These are phyloP conservation scores for Xylariomycetidae sp. DNA, from an alignment of 2,329 filamentous ascomycete species.

Conservation along the genomic window DNA sequence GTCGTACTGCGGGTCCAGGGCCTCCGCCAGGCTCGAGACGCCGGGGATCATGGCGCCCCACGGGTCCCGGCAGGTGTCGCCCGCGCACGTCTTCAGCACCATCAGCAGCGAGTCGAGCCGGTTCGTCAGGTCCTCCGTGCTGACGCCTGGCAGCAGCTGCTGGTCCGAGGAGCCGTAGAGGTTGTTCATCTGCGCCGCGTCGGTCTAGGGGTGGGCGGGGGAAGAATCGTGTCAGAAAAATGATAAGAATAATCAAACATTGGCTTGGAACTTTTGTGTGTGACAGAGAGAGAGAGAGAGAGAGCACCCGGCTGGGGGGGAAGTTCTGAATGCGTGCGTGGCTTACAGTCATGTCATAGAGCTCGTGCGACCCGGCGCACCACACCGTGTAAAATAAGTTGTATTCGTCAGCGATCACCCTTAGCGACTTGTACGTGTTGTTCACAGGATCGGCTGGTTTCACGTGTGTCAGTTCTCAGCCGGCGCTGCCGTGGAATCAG, in stretches of 20 bases:
- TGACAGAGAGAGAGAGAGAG: no score
- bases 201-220: slow-evolving; percentile 15
- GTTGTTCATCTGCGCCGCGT: slow-evolving; percentile 23
- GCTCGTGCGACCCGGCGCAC: slow-evolving; percentile 54
- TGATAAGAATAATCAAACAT: no score
- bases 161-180: no score
- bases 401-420: slow-evolving; percentile 42
- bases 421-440: slow-evolving; percentile 53
- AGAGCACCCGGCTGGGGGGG: no score
- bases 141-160: no score
- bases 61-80: slow-evolving; percentile 36
- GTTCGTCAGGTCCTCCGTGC: slow-evolving; percentile 30
- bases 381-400: slow-evolving; percentile 49
- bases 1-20: slow-evolving; percentile 36
- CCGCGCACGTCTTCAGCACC: slow-evolving; percentile 46
- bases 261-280: no score
- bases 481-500: no score
- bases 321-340: no score
- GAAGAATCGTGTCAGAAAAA: no score
- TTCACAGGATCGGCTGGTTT: no score
- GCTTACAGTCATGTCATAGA: slow-evolving; percentile 53
- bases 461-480: no score
- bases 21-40: slow-evolving; percentile 38
- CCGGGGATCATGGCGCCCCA: slow-evolving; percentile 43
- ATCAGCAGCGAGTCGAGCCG: slow-evolving; percentile 46